Evolutionary conservation across 1,284 basidiomycete genomes (phyloP), one percentile per base, ranked within the genome.

Genomic region (Malassezia caprae): DNA sequence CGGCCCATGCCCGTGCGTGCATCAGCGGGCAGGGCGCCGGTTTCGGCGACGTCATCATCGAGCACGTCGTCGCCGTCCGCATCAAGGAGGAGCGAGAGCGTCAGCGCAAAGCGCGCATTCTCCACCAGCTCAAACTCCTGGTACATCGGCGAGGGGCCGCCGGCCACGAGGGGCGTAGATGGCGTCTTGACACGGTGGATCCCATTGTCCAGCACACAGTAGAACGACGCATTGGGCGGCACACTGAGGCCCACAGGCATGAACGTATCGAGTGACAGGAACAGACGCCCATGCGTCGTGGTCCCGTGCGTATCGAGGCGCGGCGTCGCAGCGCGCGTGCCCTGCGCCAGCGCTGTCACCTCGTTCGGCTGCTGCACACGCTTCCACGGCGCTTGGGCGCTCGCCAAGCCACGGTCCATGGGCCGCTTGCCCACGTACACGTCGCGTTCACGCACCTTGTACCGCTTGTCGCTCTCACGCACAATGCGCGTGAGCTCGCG

Each of bases 151-250:
- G 82, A 82, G 15, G 49, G 34, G 4, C 48, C 50, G 26, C 86
- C 83, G 32, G 51, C 43, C 26, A 85, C 83, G 34, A 96, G 77
- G 10, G 78, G 77, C 39, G 80, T 81, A 65, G 88, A 87, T 0
- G 88, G 90, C 0, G 91, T 96, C 4, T 88, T 88, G 52, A 98
- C 93, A 63, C 86, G 91, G 76, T 96, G 90, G 55, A 94, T 90
- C 8, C 91, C 90, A 66, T 96, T 96, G 77, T 96, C 93, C 56
- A 98, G 79, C 0, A 88, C 90, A 71, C 88, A 88, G n/a, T 84
- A 85, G 64, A 96, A 80, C 5, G 23, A 13, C 6, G 46, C 21
- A 31, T 78, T 79, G 60, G 87, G 46, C 5, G 70, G 67, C 12
- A 74, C 53, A 7, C 66, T 64, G 24, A 73, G 60, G 23, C 56